These are phyloP conservation scores for Pythium phragmitis DNA, from an alignment of 352 stramenopile species.

Conservation along the genomic window DNA sequence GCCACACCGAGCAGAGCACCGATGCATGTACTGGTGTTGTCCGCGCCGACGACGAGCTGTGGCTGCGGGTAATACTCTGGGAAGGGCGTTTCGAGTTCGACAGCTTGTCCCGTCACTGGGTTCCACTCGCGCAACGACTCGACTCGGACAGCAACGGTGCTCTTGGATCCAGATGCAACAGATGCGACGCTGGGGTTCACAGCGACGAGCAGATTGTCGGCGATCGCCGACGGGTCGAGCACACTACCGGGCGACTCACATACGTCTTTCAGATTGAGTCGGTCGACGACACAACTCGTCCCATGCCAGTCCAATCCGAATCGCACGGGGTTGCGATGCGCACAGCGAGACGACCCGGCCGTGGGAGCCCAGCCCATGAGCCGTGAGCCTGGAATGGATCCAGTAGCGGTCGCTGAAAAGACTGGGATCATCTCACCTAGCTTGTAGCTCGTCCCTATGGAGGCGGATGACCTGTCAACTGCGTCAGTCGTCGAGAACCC, in stretches of 20 bases:
- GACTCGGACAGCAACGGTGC: constrained; percentile 19
- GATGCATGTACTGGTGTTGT: constrained; percentile 18
- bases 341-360: constrained; percentile 32
- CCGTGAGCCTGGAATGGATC: constrained; percentile 18
- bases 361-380: constrained; percentile 25
- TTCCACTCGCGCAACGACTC: constrained; percentile 17
- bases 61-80: constrained; percentile 30
- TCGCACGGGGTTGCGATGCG: constrained; percentile 24
- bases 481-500: constrained; percentile 20
- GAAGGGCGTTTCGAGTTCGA: constrained; percentile 12
- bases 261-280: constrained; percentile 7
- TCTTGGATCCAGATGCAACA: neutral
- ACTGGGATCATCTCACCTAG: constrained; percentile 38
- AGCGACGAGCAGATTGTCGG: constrained; percentile 21
- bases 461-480: neutral
- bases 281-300: constrained; percentile 17
- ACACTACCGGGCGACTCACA: constrained; percentile 16
- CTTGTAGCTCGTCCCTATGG: constrained; percentile 16
- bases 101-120: neutral
- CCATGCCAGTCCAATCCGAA: constrained; percentile 25
- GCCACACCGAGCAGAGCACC: constrained; percentile 29
- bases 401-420: constrained; percentile 20
- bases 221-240: constrained; percentile 23
- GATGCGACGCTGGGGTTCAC: constrained; percentile 10
- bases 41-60: constrained; percentile 8